These are phyloP conservation scores for Turnera subulata DNA, from an alignment of 345 rosid genomes.

Conservation along the genomic window DNA sequence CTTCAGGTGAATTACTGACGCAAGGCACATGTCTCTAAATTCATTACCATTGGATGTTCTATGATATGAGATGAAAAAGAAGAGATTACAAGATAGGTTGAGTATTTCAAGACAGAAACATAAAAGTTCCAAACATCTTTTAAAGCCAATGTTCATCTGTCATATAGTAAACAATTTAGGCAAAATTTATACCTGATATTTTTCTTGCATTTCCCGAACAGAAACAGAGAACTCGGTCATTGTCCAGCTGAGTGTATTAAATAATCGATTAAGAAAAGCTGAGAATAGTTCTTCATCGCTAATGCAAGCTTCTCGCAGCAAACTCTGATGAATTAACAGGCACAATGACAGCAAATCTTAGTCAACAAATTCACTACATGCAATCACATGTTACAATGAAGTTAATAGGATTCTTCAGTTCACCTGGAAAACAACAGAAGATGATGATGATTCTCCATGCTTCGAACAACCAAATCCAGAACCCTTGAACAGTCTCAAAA, in stretches of 20 bases:
- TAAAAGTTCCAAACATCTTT: neutral
- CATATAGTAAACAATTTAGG: neutral
- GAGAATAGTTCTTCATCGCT: conserved; percentile 66
- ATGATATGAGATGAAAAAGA: too few species aligned
- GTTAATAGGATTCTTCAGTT: conserved; percentile 10
- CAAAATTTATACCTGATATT: conserved; percentile 55
- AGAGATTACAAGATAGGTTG: too few species aligned
- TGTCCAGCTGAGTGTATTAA: conserved; percentile 97
- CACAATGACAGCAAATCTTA: conserved; percentile 5
- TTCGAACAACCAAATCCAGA: conserved; percentile 76
- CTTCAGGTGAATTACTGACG: too few species aligned
- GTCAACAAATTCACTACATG: conserved; percentile 6
- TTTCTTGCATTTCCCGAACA: conserved; percentile 92
- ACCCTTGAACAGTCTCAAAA: conserved; percentile 83
- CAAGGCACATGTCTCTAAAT: too few species aligned
- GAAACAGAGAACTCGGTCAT: conserved; percentile 97
- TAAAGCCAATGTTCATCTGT: neutral
- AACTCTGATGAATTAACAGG: conserved; percentile 37
- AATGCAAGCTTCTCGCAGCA: conserved; percentile 76
- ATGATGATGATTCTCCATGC: conserved; percentile 70
- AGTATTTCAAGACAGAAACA: neutral
- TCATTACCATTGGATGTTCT: too few species aligned
- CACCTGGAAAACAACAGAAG: conserved; percentile 86
- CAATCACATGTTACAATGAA: conserved; percentile 4
- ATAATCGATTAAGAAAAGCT: conserved; percentile 83